Base-by-base conservation (phyloP, 106 monocot species). In the Dioscorea alata region DNA sequence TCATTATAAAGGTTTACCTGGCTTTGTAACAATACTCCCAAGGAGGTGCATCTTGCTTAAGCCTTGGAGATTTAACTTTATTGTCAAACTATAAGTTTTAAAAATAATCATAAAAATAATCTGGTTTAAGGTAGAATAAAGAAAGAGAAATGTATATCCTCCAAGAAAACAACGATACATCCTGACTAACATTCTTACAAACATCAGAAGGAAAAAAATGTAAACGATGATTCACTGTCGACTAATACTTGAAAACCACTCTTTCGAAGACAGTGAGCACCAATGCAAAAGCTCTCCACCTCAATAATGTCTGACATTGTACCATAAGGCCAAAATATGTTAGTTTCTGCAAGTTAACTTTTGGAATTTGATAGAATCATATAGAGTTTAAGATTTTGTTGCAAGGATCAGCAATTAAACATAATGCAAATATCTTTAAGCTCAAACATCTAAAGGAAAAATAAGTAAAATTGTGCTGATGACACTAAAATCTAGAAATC, bases 141-240 rank as follows among this genome's bases (percentile, higher is more conserved):
- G 6, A 56, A 48, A 20, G 28, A 23, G n/a, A 73, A 31, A 48
- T 18, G 48, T 35, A 22, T 16, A 23, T 48, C 22, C 31, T 53
- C 25, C 48, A 78, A 42, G 21, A 73, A 21, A 57, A 64, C 64
- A 76, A 15, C 54, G 6, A 49, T 82, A 96, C 95, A 91, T 96
- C 88, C 6, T 69, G 28, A 25, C 82, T 79, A 12, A 96, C 78
- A 42, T 48, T 84, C 25, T 80, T 88, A 58, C 89, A 96, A 7
- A 88, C 61, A 76, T 80, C 63, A 57, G 75, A 49, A 15, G 95
- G 95, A 65, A 96, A 77, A n/a, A 79, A 64, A 82, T 16, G 95
- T 86, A 60, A 96, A 96, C 23, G 95, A 96, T 17, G 95, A 89
- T 0, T 91, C 95, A 66, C 84, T 89, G 54, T 96, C 95, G 62